Evolutionary conservation across 768 basidiomycete genomes (phyloP), one percentile per base, ranked within the genome.

Genomic region (Lentinula sp.): DNA sequence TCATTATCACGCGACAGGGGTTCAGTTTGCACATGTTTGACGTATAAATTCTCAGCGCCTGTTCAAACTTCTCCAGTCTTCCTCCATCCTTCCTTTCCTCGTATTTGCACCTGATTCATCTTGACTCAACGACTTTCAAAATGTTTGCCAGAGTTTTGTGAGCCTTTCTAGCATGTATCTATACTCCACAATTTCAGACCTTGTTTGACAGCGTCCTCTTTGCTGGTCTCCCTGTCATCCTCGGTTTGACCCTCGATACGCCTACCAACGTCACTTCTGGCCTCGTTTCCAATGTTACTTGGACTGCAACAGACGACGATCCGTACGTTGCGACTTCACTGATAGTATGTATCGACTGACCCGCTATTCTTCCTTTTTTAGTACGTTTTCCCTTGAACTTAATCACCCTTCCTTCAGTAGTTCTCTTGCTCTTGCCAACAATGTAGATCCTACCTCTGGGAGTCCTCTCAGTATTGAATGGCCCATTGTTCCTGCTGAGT

Each of bases 211-310:
- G 57, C 46, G 45, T 59, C 13, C 45, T 59, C n/a, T 15, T 45
- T 37, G 57, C 57, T 18, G 57, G 28, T 18, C 18, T 59, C 36
- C 57, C 45, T 59, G 45, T 46, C 3, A 46, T 23, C 23, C 36
- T 48, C 15, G 42, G 45, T 59, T 23, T 59, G 6, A 48, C 57
- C 16, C 43, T 59, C 32, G 35, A 59, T 18, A 37, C 57, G 8
- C 57, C 57, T 10, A 37, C 57, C 4, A 59, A 59, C n/a, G 57
- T 59, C 15, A 59, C 57, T 15, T 59, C 57, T 59, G 57, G 57
- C 13, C 33, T 46, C 7, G 36, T 32, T 8, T 35, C 57, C 1
- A 15, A 35, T 36, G 37, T 59, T 16, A 59, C 33, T 13, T 59
- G 57, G 57, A 49, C 15, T 13, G 15, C 57, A 23, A 49, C 46